Conservation (phyloP, 192 early-diverging fungal genomes). For the Rhizoclosmatium sp. region DNA sequence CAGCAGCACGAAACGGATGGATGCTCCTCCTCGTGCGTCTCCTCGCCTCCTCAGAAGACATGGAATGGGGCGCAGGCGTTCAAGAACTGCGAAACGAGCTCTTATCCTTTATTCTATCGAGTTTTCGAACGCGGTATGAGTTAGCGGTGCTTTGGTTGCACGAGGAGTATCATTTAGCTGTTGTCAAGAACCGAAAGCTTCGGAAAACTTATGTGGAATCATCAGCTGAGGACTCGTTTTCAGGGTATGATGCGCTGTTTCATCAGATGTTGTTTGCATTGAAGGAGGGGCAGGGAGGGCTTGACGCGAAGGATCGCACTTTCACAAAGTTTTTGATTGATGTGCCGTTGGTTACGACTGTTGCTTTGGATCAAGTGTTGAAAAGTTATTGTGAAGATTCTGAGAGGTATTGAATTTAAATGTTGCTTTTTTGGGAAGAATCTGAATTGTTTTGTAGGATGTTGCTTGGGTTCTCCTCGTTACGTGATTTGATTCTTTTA, state of each 20-base stretch:
- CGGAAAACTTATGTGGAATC: neutral
- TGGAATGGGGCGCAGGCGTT: slow-evolving; percentile 10
- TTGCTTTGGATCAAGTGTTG: slow-evolving; percentile 65
- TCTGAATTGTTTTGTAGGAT: slow-evolving; percentile 47
- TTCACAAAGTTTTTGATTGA: slow-evolving; percentile 81
- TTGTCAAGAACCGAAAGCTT: slow-evolving; percentile 14
- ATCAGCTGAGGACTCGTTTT: neutral
- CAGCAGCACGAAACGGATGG: slow-evolving; percentile 53
- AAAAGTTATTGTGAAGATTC: slow-evolving; percentile 72
- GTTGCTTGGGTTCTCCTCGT: slow-evolving; percentile 62
- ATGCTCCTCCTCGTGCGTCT: slow-evolving; percentile 53
- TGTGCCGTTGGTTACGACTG: slow-evolving; percentile 72
- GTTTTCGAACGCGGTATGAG: slow-evolving; percentile 72
- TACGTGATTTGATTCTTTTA: slow-evolving; percentile 66
- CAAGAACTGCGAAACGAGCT: slow-evolving; percentile 48
- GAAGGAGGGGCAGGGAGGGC: slow-evolving; percentile 32
- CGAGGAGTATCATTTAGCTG: slow-evolving; percentile 66
- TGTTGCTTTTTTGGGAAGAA: neutral
- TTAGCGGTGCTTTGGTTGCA: slow-evolving; percentile 79
- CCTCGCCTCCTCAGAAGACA: slow-evolving; percentile 19
- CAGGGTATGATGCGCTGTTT: slow-evolving; percentile 41
- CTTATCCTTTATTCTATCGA: slow-evolving; percentile 64
- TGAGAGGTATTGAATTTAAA: slow-evolving; percentile 47
- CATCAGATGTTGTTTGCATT: slow-evolving; percentile 41
- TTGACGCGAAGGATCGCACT: slow-evolving; percentile 74